Conservation (phyloP, 2,329 filamentous ascomycete species). For the Volutella citrinella region DNA sequence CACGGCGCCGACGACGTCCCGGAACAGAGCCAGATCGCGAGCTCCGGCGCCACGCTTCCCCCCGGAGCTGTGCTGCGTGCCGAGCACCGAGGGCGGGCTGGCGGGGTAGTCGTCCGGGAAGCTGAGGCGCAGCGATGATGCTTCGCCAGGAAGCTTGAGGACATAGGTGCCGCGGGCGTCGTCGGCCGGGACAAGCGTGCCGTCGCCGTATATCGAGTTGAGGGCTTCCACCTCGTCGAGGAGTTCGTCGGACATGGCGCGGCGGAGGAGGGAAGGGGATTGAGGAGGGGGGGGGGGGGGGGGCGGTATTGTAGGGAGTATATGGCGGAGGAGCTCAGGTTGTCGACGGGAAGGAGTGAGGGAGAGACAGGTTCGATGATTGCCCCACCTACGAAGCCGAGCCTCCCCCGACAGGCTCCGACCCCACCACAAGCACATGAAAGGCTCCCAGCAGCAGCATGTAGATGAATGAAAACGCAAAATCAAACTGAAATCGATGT, state of each 20-base stretch:
- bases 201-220: conserved; percentile 77
- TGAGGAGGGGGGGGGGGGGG: neutral
- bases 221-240: conserved; percentile 75
- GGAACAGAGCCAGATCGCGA: conserved; percentile 65
- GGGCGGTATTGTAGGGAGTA: neutral
- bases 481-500: conserved; percentile 12
- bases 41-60: conserved; percentile 70
- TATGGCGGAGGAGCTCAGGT: neutral
- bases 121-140: conserved; percentile 57
- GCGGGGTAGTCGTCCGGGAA: conserved; percentile 76
- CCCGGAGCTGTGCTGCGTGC: conserved; percentile 78
- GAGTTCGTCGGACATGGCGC: conserved; percentile 56
- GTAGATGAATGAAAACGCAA: no score
- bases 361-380: no score
- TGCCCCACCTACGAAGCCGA: no score
- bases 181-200: conserved; percentile 51
- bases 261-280: conserved; percentile 2
- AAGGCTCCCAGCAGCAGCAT: neutral
- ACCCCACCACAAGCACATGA: neutral
- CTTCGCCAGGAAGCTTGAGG: conserved; percentile 64
- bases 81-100: conserved; percentile 68
- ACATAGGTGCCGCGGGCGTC: conserved; percentile 44
- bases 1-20: conserved; percentile 62
- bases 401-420: no score
- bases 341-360: no score